Base-by-base conservation (phyloP, 768 basidiomycete species). In the Boletus pseudo-olivaceus region DNA sequence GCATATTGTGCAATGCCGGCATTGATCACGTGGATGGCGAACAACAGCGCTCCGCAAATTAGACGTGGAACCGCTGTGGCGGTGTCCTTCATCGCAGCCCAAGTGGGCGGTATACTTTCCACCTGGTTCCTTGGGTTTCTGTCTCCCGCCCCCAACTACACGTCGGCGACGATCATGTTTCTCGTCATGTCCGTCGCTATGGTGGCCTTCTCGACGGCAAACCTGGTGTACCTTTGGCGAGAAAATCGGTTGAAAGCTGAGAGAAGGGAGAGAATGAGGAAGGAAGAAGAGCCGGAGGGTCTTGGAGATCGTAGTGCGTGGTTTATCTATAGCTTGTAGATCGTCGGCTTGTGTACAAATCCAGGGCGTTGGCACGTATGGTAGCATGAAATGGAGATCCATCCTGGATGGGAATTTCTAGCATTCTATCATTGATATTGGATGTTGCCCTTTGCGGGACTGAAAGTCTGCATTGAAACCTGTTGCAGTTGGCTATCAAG, bases 41-140 rank as follows among this genome's bases (percentile, higher is more conserved):
- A 86, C 68, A 87, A 86, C 66, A 75, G 82, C 81, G 58, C 34
- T 76, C 58, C 30, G 37, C 23, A 23, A 23, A 4, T 23, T 4
- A 23, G 82, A 32, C 78, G 84, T 7, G 85, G 83, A 2, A 83
- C 83, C 1, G 73, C 78, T 19, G 75, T 85, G 46, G 83, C 82
- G 15, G 71, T 83, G 17, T 73, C 75, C 1, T 80, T 81, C 55
- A 80, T 78, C 56, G 72, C 79, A 74, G 79, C 78, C 14, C 84
- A 85, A 61, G 68, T 72, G 0, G 82, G 83, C 1, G 82, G 82
- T 3, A 83, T 85, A 50, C 77, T 85, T n/a, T 74, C 78, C 3
- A 84, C 83, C 0, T 85, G 83, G 83, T 74, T 84, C 4, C 65
- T 84, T 23, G 83, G 82, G 9, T 61, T 23, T 79, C 62, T 83